Evolutionary conservation across 345 rosid species (phyloP).

Genomic region (Gossypium turneri): DNA sequence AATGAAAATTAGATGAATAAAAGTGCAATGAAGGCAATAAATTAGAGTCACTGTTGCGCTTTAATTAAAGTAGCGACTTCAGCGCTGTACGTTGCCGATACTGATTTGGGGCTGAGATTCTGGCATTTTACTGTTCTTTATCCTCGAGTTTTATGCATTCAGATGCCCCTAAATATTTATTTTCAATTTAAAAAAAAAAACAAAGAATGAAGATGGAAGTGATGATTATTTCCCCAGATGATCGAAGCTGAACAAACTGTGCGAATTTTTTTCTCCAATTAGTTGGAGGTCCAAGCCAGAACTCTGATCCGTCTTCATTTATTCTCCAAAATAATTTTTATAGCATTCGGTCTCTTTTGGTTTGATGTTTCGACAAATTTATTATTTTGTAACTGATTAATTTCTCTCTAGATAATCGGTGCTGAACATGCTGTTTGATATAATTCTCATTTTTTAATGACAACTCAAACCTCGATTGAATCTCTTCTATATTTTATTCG

Average conservation of each 20-base stretch:
- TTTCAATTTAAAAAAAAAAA: neutral
- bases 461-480: too few species aligned
- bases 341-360: too few species aligned
- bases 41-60: conserved; percentile 68
- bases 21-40: conserved; percentile 37
- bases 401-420: too few species aligned
- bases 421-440: too few species aligned
- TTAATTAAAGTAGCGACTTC: conserved; percentile 31
- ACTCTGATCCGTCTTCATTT: neutral
- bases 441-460: too few species aligned
- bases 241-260: conserved; percentile 10
- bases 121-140: conserved; percentile 22
- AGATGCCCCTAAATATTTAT: neutral
- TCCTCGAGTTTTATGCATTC: neutral
- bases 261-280: conserved; percentile 8
- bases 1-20: too few species aligned
- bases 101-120: conserved; percentile 40
- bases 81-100: conserved; percentile 77
- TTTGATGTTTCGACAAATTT: too few species aligned
- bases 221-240: conserved; percentile 21
- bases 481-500: too few species aligned
- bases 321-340: neutral
- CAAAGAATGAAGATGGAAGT: neutral
- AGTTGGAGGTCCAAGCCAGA: conserved; percentile 16
- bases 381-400: too few species aligned